Evolutionary conservation across 805 yeast species (phyloP), one percentile per base, ranked within the genome.

Genomic region (Ascoidea asiatica): DNA sequence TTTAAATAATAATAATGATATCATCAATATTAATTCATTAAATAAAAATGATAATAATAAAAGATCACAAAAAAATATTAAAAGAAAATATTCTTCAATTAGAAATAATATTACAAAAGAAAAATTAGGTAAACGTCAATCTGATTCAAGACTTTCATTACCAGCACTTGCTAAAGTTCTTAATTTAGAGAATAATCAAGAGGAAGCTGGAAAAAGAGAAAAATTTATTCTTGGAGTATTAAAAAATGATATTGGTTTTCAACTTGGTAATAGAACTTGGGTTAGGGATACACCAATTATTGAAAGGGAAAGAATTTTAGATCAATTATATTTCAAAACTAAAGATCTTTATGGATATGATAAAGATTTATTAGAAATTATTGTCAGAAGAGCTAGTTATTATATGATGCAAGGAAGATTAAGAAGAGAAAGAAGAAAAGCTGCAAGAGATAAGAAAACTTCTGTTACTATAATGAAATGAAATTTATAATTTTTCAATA

Each of bases 211-310:
- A 21, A 66, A 64, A 41, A 59, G 81, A 18, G 87, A 80, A 52
- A 61, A 66, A 35, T 66, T 66, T 40, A 67, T 81, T 17, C 53
- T 81, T 33, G 63, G 67, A 40, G 67, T 79, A 37, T 70, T 80
- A 48, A 71, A 68, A 39, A 65, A 70, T 38, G 76, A 72, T 18
- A 68, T 85, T 44, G 79, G 81, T 4, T 86, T 84, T 60, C 77
- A 80, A 22, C 58, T 87, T 22, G 95, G 95, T 4, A 72, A 76
- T 49, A 75, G 75, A 54, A 83, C 95, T 0, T 87, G 95, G 95
- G 79, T 84, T 39, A 69, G 95, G 50, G 95, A 82, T 54, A 82
- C 92, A 0, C 67, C 73, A 1, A 70, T 67, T 43, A 62, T 59
- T 4, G 72, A 73, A 49, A 67, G 95, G 38, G 58, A 58, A 8